Evolutionary conservation across 225 moss, liverwort and hornwort genomes (phyloP), one percentile per base, ranked within the genome.

Genomic region (Pleurozium schreberi): DNA sequence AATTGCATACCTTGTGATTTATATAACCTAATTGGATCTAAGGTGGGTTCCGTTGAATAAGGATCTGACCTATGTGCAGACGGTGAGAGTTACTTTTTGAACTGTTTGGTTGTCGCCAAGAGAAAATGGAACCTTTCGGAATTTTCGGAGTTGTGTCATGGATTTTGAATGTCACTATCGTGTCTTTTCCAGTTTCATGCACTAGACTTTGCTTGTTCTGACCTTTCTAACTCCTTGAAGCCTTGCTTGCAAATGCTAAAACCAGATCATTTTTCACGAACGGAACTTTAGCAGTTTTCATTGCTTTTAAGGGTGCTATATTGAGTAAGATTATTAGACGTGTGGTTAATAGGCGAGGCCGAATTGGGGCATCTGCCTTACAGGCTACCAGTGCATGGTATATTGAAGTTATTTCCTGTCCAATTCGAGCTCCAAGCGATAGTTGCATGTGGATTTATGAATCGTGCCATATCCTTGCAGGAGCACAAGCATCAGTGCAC

Each of bases 401-500:
- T 16, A 21, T 40, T 57, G 20, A 25, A 57, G 58, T 25, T 27
- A 31, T 78, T 75, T 74, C 27, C 52, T 47, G 58, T 80, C 28
- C 61, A 81, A 85, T 84, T 81, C 52, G 88, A 61, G 75, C 67
- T 87, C 71, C 70, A n/a, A 87, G 75, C 40, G 69, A 53, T 83
- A 43, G 40, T 83, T 78, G 42, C 83, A n/a, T 75, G 69, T 65
- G n/a, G 81, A 66, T 17, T 88, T 53, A 80, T 20, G 11, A 66
- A 74, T 67, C 38, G 23, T 38, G 10, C 25, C 33, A 26, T 76
- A 42, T 83, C 89, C 64, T 83, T 92, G 87, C 92, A 97, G 96
- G 96, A 70, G 93, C 87, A 85, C 96, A 96, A 89, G 95, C 94
- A 50, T 96, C 96, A 42, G 95, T 93, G 79, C 96, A 94, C 85